Evolutionary conservation across 352 stramenopile genomes (phyloP).

Genomic region (Aphanomyces stellatus): DNA sequence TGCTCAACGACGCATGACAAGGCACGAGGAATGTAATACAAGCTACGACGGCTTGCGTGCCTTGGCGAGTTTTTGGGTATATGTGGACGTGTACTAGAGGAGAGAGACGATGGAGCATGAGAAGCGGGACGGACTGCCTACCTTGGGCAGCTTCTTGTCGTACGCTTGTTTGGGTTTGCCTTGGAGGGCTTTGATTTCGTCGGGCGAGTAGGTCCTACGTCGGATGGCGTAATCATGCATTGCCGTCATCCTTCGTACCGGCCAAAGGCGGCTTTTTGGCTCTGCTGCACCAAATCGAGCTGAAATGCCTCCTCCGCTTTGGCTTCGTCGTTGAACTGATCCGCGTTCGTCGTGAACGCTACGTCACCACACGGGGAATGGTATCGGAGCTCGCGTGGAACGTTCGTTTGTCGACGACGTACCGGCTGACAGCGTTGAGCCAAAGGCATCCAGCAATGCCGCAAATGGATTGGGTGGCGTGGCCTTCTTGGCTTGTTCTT

Average conservation of each 20-base stretch:
- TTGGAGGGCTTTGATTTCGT: background rate
- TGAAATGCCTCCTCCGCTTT: background rate
- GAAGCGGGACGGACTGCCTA: background rate
- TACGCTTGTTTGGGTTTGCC: constrained; percentile 15
- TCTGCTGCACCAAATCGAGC: background rate
- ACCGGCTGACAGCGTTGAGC: no score
- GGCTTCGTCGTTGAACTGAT: background rate
- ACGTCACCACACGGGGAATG: no score
- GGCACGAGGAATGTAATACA: background rate
- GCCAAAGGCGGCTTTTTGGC: constrained; percentile 17
- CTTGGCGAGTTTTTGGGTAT: constrained; percentile 1
- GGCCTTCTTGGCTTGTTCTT: no score
- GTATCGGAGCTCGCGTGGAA: background rate
- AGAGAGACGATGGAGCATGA: background rate
- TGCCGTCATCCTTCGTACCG: background rate
- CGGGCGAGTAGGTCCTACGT: background rate
- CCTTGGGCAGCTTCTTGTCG: constrained; percentile 16
- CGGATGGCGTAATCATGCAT: background rate
- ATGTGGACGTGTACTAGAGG: background rate
- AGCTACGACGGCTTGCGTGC: background rate
- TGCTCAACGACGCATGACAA: background rate
- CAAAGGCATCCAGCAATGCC: background rate
- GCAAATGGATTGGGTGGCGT: background rate
- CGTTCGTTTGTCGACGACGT: background rate
- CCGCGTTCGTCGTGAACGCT: background rate